Percentiles rank a stretch among this genome's conserved stretches.
phyloP scores from a whole-genome alignment of 169 alveolate genomes.

The Haemoproteus tartakovskyi region DNA sequence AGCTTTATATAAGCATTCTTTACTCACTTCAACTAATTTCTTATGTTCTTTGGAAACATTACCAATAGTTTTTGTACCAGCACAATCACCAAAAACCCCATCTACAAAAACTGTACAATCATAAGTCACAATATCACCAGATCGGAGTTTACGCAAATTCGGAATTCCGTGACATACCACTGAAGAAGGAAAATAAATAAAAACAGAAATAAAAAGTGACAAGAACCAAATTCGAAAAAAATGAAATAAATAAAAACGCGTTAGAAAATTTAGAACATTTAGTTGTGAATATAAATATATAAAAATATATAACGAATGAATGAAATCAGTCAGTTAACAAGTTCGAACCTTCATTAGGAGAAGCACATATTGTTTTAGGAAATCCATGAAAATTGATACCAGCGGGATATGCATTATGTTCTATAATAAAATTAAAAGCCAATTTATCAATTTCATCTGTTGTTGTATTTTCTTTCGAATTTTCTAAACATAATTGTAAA shows the following conservation, averaged over 20 bases:
- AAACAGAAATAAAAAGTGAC: too few relatives aligned
- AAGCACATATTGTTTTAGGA: conserved; percentile 91
- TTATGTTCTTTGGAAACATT: conserved; percentile 56
- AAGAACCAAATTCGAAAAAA: neutral
- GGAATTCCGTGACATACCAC: conserved; percentile 94
- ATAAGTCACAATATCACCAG: conserved; percentile 87
- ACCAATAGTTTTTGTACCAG: conserved; percentile 76
- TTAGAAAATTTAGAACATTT: neutral
- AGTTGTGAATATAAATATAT: neutral
- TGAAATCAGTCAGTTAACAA: neutral
- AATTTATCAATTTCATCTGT: conserved; percentile 87
- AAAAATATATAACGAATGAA: neutral
- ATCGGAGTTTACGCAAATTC: conserved; percentile 80
- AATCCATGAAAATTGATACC: conserved; percentile 90
- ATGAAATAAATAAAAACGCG: neutral
- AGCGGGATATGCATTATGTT: conserved; percentile 90
- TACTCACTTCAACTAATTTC: conserved; percentile 69
- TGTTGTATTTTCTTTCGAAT: conserved; percentile 80
- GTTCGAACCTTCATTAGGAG: conserved; percentile 86
- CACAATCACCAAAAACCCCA: conserved; percentile 89
- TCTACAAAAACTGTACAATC: conserved; percentile 88
- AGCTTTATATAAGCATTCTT: conserved; percentile 83
- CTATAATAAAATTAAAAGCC: conserved; percentile 84
- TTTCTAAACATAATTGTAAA: conserved; percentile 72
- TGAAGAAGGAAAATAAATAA: neutral